Conservation (phyloP, 2,329 filamentous ascomycete species). For the Ustulina deusta region DNA sequence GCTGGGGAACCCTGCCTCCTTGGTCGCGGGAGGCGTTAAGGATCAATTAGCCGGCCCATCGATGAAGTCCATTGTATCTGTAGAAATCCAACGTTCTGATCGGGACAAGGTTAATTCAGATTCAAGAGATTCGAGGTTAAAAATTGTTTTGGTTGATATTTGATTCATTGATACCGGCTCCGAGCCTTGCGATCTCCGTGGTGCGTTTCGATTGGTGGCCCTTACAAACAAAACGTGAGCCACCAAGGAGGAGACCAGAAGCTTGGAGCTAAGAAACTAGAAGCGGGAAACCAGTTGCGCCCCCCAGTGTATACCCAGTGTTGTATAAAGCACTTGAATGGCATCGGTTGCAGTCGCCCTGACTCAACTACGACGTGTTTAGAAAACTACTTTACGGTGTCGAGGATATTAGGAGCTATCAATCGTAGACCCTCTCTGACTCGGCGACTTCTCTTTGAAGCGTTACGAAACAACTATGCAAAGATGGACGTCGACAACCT, state of each 20-base stretch:
- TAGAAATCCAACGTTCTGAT: background rate
- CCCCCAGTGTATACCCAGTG: too few relatives aligned
- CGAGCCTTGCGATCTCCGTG: background rate
- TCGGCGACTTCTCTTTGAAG: background rate
- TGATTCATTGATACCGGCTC: background rate
- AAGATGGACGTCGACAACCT: too few relatives aligned
- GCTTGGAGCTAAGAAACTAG: too few relatives aligned
- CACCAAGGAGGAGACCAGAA: background rate
- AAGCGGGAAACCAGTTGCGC: too few relatives aligned
- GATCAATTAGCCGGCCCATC: background rate
- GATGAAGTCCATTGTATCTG: background rate
- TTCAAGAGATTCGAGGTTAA: background rate
- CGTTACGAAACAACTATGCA: background rate
- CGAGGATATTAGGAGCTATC: background rate
- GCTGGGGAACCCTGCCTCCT: background rate
- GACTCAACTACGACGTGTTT: background rate
- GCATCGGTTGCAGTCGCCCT: background rate
- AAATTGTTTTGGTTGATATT: background rate
- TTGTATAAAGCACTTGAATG: background rate
- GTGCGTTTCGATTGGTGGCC: background rate
- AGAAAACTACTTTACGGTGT: background rate
- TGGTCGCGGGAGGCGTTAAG: background rate
- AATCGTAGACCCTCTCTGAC: background rate
- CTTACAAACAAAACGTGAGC: background rate
- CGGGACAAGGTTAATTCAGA: background rate